Evolutionary conservation across 768 basidiomycete species (phyloP).

Genomic region (Psilocybe sp.): DNA sequence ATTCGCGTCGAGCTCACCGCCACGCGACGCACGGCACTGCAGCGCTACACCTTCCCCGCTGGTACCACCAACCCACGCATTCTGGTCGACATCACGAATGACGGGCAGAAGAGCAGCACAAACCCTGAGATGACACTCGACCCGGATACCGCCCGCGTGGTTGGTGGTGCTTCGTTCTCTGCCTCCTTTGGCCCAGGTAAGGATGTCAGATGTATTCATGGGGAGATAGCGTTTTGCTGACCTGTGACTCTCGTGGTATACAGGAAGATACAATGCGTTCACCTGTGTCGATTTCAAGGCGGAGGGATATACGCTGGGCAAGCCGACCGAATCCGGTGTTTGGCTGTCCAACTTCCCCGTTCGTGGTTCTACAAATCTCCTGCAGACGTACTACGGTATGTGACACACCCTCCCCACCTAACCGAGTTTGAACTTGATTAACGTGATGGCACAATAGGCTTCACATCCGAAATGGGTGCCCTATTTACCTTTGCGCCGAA

Average conservation of each 20-base stretch:
- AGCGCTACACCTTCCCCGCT: conserved; percentile 55
- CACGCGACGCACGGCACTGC: conserved; percentile 56
- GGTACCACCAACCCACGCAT: conserved; percentile 48
- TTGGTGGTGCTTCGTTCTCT: conserved; percentile 45
- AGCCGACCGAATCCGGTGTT: conserved; percentile 54
- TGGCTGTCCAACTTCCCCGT: conserved; percentile 51
- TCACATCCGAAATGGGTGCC: conserved; percentile 49
- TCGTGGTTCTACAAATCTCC: conserved; percentile 39
- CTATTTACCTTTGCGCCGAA: conserved; percentile 49
- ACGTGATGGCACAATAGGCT: conserved; percentile 28
- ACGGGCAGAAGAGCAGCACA: conserved; percentile 52
- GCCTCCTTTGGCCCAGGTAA: conserved; percentile 56
- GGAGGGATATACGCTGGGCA: conserved; percentile 41
- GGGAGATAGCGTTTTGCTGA: neutral
- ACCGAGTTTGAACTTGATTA: neutral
- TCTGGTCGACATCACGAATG: conserved; percentile 60
- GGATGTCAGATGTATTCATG: neutral
- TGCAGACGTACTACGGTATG: conserved; percentile 49
- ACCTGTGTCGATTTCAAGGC: conserved; percentile 62
- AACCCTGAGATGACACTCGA: conserved; percentile 47
- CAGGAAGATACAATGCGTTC: conserved; percentile 53
- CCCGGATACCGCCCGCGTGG: conserved; percentile 46
- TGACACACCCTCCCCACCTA: neutral
- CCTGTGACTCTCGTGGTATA: neutral
- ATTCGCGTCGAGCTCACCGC: conserved; percentile 60